A percentile compares a stretch with the other conserved stretches of the same genome.
Conservation (phyloP, 768 basidiomycete genomes). For the Phylloporus arenicola region DNA sequence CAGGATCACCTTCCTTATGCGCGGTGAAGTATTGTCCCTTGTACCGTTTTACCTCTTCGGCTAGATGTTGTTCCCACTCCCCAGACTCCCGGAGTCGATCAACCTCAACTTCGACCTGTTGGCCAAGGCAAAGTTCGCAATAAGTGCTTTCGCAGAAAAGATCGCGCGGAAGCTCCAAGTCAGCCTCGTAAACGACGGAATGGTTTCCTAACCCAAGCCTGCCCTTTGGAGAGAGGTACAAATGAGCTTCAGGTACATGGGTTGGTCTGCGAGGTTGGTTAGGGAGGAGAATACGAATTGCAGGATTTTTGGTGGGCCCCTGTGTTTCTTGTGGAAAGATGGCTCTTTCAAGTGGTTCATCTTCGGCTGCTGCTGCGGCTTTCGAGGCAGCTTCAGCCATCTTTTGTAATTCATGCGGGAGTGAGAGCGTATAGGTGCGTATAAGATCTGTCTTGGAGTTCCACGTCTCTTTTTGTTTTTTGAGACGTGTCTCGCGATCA, state of each 20-base stretch:
- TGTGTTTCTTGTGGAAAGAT: constrained; percentile 16
- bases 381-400: constrained; percentile 6
- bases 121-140: constrained; percentile 37
- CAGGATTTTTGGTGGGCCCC: constrained; percentile 25
- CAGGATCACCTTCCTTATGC: not conserved
- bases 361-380: constrained; percentile 5
- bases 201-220: constrained; percentile 44
- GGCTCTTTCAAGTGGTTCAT: constrained; percentile 1
- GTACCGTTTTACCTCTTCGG: not conserved
- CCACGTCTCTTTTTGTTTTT: constrained; percentile 15
- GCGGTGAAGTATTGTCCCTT: not conserved
- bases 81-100: constrained; percentile 10
- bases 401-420: constrained; percentile 6
- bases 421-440: constrained; percentile 26
- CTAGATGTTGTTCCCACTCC: constrained; percentile 9
- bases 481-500: not conserved
- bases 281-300: constrained; percentile 23
- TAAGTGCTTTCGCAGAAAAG: constrained; percentile 33
- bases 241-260: constrained; percentile 38
- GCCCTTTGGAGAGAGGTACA: constrained; percentile 39
- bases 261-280: constrained; percentile 21
- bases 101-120: constrained; percentile 23
- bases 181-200: constrained; percentile 44
- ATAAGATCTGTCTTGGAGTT: constrained; percentile 23
- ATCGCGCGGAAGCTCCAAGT: constrained; percentile 45